Evolutionary conservation across 306 rosid genomes (phyloP).

Genomic region (Sicyos edulis): DNA sequence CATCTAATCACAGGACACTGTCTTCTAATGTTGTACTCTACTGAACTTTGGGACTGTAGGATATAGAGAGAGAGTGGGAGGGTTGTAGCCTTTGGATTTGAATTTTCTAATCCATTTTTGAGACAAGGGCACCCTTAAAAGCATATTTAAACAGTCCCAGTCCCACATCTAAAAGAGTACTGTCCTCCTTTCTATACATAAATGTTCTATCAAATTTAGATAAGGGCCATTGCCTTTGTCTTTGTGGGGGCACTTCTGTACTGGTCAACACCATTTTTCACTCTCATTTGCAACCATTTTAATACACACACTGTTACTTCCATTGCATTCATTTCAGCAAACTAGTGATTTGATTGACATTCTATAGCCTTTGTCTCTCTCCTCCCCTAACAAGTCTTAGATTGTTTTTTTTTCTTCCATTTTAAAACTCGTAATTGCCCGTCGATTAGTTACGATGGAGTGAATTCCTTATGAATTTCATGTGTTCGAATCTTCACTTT

Average conservation of each 20-base stretch:
- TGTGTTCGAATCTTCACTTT: too few relatives aligned
- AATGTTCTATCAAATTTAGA: constrained; percentile 6
- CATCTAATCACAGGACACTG: constrained; percentile 15
- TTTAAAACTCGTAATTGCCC: neutral
- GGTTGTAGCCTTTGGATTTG: neutral
- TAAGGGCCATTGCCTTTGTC: neutral
- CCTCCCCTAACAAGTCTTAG: too few relatives aligned
- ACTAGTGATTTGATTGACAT: neutral
- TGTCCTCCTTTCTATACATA: neutral
- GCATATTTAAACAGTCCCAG: constrained; percentile 6
- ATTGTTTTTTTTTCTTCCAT: too few relatives aligned
- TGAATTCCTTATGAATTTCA: neutral
- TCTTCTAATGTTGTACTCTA: constrained; percentile 12
- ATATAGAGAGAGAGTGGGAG: neutral
- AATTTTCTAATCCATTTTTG: neutral
- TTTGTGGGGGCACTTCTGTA: constrained; percentile 15
- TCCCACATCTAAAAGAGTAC: neutral
- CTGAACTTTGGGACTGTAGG: neutral
- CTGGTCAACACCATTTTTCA: constrained; percentile 12
- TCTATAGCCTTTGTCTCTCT: neutral
- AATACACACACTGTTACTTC: too few relatives aligned
- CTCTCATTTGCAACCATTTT: neutral
- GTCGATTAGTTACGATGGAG: neutral
- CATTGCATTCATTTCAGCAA: neutral
- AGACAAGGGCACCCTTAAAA: neutral